phyloP scores from a whole-genome alignment of 169 alveolate species.

The Eimeria acervulina region DNA sequence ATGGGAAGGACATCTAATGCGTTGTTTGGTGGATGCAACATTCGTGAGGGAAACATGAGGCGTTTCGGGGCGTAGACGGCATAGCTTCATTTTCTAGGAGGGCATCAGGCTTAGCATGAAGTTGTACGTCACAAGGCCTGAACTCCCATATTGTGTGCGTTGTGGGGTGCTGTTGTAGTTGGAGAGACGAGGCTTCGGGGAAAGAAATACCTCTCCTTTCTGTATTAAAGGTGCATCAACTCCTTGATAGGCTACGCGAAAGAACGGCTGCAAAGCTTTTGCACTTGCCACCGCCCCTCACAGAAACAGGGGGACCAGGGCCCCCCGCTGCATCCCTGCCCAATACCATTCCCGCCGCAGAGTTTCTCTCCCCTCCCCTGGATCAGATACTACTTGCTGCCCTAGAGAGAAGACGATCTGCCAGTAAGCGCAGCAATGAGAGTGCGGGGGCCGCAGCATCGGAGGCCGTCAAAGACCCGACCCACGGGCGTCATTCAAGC shows the following conservation, averaged over 20 bases:
- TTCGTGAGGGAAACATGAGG: background rate
- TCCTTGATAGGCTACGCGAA: constrained; percentile 78
- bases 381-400: constrained; percentile 36
- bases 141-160: background rate
- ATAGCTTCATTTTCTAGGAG: background rate
- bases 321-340: constrained; percentile 64
- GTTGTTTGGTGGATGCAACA: background rate
- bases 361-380: constrained; percentile 55
- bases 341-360: constrained; percentile 76
- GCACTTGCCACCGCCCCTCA: constrained; percentile 80
- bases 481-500: background rate
- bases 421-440: background rate
- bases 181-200: constrained; percentile 80
- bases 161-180: constrained; percentile 51
- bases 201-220: constrained; percentile 65
- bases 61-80: background rate
- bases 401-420: background rate
- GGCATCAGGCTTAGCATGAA: background rate
- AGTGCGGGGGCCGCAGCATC: background rate
- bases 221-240: constrained; percentile 74
- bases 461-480: background rate
- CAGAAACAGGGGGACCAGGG: constrained; percentile 35
- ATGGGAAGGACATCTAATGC: background rate
- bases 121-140: background rate
- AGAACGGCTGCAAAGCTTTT: constrained; percentile 82